phyloP scores from a whole-genome alignment of 352 stramenopile genomes.

The Phytophthora citrophthora region DNA sequence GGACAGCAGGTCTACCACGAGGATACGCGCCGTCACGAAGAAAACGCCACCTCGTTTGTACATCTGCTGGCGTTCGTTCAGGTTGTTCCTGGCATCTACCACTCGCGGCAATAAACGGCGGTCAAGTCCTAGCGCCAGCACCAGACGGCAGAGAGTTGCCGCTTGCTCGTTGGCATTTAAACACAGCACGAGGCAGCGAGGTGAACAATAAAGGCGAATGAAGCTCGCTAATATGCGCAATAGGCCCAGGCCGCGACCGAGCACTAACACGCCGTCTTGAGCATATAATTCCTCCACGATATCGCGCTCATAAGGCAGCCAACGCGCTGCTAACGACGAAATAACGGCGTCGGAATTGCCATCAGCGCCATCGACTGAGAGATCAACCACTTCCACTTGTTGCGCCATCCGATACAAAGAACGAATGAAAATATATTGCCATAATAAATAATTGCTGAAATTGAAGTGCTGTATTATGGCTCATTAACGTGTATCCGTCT shows the following conservation, averaged over 20 bases:
- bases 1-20: conserved; percentile 97
- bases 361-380: conserved; percentile 12
- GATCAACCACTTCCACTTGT: conserved; percentile 37
- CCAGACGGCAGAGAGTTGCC: conserved; percentile 67
- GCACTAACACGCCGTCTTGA: conserved; percentile 93
- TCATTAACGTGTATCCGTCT: neutral
- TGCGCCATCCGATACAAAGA: conserved; percentile 27
- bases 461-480: conserved; percentile 4
- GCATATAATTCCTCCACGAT: conserved; percentile 73
- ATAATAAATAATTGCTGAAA: conserved; percentile 3
- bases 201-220: conserved; percentile 90
- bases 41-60: conserved; percentile 94
- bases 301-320: conserved; percentile 77
- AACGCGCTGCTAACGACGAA: conserved; percentile 41
- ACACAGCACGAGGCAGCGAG: conserved; percentile 89
- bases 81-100: conserved; percentile 77
- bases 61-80: conserved; percentile 78
- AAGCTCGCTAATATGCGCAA: conserved; percentile 90
- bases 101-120: conserved; percentile 88
- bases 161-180: conserved; percentile 93
- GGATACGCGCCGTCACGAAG: conserved; percentile 96
- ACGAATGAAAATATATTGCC: conserved; percentile 9
- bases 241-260: conserved; percentile 93
- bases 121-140: conserved; percentile 91
- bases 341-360: conserved; percentile 14